Percentiles rank a stretch among this genome's conserved stretches.
These are phyloP conservation scores for Lagenaria siceraria DNA, from an alignment of 306 rosid genomes.

Conservation along the genomic window DNA sequence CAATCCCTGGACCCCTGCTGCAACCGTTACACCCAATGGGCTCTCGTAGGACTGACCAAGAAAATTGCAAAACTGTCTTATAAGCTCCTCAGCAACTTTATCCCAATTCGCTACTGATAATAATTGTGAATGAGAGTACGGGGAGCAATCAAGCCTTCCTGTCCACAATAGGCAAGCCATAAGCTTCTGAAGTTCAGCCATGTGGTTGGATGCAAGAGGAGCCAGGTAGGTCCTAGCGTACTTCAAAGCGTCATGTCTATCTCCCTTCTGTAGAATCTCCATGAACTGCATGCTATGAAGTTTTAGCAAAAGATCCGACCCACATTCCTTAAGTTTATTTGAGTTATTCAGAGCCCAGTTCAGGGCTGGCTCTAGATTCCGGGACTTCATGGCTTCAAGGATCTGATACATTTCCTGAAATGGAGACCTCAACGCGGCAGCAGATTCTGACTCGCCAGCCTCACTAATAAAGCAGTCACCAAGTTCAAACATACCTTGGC, in stretches of 20 bases:
- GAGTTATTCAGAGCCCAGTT: slow-evolving; percentile 57
- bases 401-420: slow-evolving; percentile 73
- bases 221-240: slow-evolving; percentile 57
- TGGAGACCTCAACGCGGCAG: slow-evolving; percentile 40
- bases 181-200: slow-evolving; percentile 65
- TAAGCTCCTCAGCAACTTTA: slow-evolving; percentile 49
- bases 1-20: slow-evolving; percentile 67
- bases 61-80: slow-evolving; percentile 78
- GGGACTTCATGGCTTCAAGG: slow-evolving; percentile 58
- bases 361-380: slow-evolving; percentile 70
- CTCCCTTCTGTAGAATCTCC: slow-evolving; percentile 48
- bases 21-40: slow-evolving; percentile 68
- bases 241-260: slow-evolving; percentile 48
- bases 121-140: slow-evolving; percentile 40
- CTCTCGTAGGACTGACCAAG: slow-evolving; percentile 68
- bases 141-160: slow-evolving; percentile 75
- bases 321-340: slow-evolving; percentile 49
- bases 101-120: slow-evolving; percentile 61
- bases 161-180: slow-evolving; percentile 65
- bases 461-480: slow-evolving; percentile 62
- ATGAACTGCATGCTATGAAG: slow-evolving; percentile 67
- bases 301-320: slow-evolving; percentile 58
- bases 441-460: slow-evolving; percentile 51
- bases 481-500: slow-evolving; percentile 64
- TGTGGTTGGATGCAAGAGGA: slow-evolving; percentile 41